Percentiles rank a stretch among this genome's conserved stretches.
Conservation (phyloP, 2,329 filamentous ascomycete genomes). For the Pseudocercospora ulei region DNA sequence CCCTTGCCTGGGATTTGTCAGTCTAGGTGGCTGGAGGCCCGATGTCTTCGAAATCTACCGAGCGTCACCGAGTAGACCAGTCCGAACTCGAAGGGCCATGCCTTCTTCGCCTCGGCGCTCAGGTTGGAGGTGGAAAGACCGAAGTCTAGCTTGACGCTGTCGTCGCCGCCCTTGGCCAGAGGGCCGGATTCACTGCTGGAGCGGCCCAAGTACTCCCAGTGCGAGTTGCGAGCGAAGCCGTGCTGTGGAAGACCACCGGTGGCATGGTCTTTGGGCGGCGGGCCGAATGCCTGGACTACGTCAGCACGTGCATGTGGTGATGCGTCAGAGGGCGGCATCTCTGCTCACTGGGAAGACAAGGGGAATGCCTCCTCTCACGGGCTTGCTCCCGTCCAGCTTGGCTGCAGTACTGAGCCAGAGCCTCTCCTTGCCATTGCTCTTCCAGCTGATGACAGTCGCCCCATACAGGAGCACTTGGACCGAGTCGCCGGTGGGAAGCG, state of each 20-base stretch:
- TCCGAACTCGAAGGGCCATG: constrained; percentile 81
- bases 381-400: constrained; percentile 73
- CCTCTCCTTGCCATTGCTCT: constrained; percentile 53
- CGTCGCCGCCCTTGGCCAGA: constrained; percentile 43
- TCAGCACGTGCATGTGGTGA: no score
- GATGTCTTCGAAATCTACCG: constrained; percentile 34
- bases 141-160: constrained; percentile 88
- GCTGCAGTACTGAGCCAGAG: constrained; percentile 41
- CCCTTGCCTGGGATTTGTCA: constrained; percentile 41
- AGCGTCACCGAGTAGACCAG: constrained; percentile 90
- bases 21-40: not conserved
- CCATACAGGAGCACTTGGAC: constrained; percentile 81
- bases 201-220: constrained; percentile 92
- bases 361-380: constrained; percentile 84
- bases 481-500: constrained; percentile 74
- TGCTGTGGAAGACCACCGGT: constrained; percentile 78
- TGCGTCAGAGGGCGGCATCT: constrained; percentile 69
- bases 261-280: constrained; percentile 60
- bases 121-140: constrained; percentile 69
- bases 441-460: constrained; percentile 90
- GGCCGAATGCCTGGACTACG: constrained; percentile 78
- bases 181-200: constrained; percentile 55
- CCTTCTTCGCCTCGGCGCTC: constrained; percentile 54
- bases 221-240: constrained; percentile 80
- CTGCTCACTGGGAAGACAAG: constrained; percentile 84